Percentiles rank a stretch among this genome's conserved stretches.
phyloP scores from a whole-genome alignment of 805 yeast genomes.

The Wickerhamomyces queroliae region DNA sequence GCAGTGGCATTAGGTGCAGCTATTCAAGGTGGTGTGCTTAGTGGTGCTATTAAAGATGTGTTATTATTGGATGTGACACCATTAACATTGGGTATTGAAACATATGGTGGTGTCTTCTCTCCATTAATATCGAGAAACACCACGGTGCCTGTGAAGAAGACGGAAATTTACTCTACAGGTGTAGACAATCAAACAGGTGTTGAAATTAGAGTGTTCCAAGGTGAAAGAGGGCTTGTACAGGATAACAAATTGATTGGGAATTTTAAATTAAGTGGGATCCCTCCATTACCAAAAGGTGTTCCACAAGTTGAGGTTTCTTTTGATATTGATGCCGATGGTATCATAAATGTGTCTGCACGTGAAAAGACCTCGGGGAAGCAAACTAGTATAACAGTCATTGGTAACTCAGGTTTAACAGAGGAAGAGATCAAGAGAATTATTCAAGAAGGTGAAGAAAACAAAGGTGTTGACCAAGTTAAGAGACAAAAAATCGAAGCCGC shows the following conservation, averaged over 20 bases:
- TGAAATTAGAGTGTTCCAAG: conserved; percentile 73
- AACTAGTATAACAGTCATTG: conserved; percentile 69
- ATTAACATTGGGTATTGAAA: conserved; percentile 75
- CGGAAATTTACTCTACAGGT: conserved; percentile 73
- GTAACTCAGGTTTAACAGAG: conserved; percentile 63
- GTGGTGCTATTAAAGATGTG: conserved; percentile 79
- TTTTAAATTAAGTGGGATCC: conserved; percentile 66
- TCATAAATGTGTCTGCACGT: conserved; percentile 73
- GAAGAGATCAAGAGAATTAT: conserved; percentile 60
- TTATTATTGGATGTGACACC: conserved; percentile 79
- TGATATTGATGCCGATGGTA: conserved; percentile 80
- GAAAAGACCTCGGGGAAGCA: conserved; percentile 77
- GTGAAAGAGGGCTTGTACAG: conserved; percentile 73
- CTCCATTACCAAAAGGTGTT: conserved; percentile 71
- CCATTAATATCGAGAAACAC: conserved; percentile 75
- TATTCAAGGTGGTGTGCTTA: conserved; percentile 79
- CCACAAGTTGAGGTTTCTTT: conserved; percentile 76
- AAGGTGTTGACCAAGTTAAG: conserved; percentile 51
- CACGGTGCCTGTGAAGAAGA: conserved; percentile 69
- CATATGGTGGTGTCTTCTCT: conserved; percentile 79
- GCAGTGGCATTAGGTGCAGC: conserved; percentile 93
- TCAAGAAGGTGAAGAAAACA: conserved; percentile 59
- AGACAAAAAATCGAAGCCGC: conserved; percentile 66
- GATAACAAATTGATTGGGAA: conserved; percentile 76
- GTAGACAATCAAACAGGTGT: conserved; percentile 85